These are phyloP conservation scores for Berberis vulgaris DNA, from an alignment of 164 flowering plant genomes.

Conservation along the genomic window DNA sequence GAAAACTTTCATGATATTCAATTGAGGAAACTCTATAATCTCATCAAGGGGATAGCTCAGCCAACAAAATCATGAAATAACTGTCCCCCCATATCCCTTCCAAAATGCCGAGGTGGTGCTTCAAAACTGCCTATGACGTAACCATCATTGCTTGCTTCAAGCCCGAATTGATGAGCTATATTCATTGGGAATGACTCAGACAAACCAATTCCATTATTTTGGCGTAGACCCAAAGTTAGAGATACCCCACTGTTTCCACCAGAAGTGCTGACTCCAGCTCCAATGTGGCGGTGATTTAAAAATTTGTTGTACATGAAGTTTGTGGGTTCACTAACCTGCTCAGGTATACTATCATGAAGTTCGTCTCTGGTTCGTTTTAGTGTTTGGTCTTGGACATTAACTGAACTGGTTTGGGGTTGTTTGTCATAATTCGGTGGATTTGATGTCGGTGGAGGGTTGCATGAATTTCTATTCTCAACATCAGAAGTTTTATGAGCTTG, in stretches of 20 bases:
- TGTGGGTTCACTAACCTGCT: conserved; percentile 15
- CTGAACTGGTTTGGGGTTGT: conserved; percentile 17
- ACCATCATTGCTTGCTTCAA: conserved; percentile 25
- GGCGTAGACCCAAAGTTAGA: conserved; percentile 65
- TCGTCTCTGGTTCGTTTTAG: conserved; percentile 38
- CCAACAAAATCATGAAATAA: conserved; percentile 60
- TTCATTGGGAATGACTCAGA: conserved; percentile 37
- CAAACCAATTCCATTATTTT: conserved; percentile 40
- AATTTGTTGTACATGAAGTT: conserved; percentile 28
- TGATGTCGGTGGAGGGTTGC: conserved; percentile 5
- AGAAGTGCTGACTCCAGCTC: conserved; percentile 19
- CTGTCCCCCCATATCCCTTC: conserved; percentile 47
- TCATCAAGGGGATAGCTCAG: conserved; percentile 6
- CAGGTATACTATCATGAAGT: conserved; percentile 13
- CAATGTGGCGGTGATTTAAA: conserved; percentile 22
- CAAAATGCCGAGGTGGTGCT: conserved; percentile 31
- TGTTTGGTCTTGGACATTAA: conserved; percentile 23
- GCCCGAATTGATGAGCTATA: conserved; percentile 42
- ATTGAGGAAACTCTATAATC: too few species aligned
- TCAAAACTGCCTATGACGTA: conserved; percentile 37
- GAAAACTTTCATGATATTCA: too few species aligned
- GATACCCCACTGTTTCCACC: conserved; percentile 48
- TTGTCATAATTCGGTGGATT: conserved; percentile 19
- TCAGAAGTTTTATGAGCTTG: conserved; percentile 37
- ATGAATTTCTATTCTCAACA: conserved; percentile 19